Percentiles rank a stretch among this genome's conserved stretches.
phyloP scores from a whole-genome alignment of 2,329 filamentous ascomycete genomes.

The Penicillium sp. region DNA sequence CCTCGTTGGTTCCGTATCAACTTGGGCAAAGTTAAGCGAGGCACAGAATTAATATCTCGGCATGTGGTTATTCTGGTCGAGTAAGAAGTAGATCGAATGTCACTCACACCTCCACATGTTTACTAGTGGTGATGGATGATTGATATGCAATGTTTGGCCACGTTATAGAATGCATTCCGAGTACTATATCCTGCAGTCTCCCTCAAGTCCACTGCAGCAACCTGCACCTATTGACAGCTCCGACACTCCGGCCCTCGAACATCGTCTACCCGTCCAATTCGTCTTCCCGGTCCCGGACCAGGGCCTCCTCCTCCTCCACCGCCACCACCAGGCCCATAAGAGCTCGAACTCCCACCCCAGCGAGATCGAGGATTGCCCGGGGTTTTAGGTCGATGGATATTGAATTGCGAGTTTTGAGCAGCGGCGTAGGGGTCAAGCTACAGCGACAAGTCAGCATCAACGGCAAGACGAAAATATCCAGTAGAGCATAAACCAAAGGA shows the following conservation, averaged over 20 bases:
- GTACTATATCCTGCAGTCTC: no score
- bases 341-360: conserved; percentile 22
- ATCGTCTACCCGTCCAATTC: conserved; percentile 45
- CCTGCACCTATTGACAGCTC: conserved; percentile 35
- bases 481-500: neutral
- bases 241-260: conserved; percentile 45
- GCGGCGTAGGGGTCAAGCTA: conserved; percentile 45
- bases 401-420: conserved; percentile 44
- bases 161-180: no score
- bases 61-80: no score
- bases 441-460: conserved; percentile 10
- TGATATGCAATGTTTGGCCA: no score
- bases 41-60: no score
- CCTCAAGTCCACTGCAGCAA: neutral
- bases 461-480: neutral
- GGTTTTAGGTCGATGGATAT: conserved; percentile 32
- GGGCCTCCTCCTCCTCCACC: conserved; percentile 28
- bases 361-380: conserved; percentile 19
- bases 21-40: no score
- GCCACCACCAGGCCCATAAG: conserved; percentile 17
- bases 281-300: conserved; percentile 31
- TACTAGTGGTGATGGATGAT: no score
- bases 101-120: no score
- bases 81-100: no score
- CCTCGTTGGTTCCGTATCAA: no score